Evolutionary conservation across 2,329 filamentous ascomycete genomes (phyloP), one percentile per base, ranked within the genome.

Genomic region (Alternaria angustiovoidea): DNA sequence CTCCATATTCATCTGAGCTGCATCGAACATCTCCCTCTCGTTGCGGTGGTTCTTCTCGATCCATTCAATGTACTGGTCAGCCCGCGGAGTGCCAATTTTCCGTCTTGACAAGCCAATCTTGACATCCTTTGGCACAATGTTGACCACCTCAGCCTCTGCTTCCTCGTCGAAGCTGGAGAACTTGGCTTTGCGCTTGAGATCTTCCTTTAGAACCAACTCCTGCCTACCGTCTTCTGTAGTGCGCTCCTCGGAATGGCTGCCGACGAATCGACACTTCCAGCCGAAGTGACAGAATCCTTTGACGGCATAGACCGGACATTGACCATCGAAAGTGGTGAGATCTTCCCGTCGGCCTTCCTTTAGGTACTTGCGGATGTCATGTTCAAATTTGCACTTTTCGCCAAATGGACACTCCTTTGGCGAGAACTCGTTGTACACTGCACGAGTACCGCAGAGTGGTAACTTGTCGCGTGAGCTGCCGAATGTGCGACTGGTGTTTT

Each of bases 231-330:
- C 94, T 54, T 89, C 88, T 20, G 84, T 88, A 66, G 91, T 87
- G 24, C 91, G 80, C 79, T 98, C 94, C 63, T 89, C 85, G 70
- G 93, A 95, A 79, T 99, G 95, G 64, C 92, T 96, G 64, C 86
- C 86, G 34, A 92, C 91, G 74, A 97, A 96, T 22, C 94, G 90
- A 77, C 95, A 99, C 77, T 94, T 96, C 94, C 94, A 99, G 6
- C 95, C 95, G 14, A 90, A 87, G 49, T 87, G 85, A 71, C 95
- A 99, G 63, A 84, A 87, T 12, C 94, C 94, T 65, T 90, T 87
- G 16, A 84, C 83, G 66, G 92, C 89, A 78, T 88, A 97, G 8
- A 96, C 86, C 0, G 94, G 94, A 73, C 95, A 99, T 63, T 90
- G 84, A 7, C 92, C 91, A 42, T 84, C 85, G 71, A 96, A 90